Conservation (phyloP, 192 early-diverging fungal genomes). For the Backusella circina region DNA sequence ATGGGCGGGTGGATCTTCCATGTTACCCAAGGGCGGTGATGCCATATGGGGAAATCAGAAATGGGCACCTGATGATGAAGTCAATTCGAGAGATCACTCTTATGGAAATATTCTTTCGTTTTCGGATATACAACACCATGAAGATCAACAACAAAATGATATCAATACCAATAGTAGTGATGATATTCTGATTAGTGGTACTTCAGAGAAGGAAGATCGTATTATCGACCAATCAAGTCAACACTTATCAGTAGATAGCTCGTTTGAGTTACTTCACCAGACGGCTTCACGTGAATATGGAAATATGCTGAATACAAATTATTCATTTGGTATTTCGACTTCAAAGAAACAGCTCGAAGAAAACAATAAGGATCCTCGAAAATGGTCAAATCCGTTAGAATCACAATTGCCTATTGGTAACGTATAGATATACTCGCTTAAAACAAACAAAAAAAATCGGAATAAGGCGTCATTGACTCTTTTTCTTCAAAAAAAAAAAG, state of each 20-base stretch:
- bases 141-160: not conserved
- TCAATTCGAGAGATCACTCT: conserved; percentile 33
- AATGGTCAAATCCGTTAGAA: conserved; percentile 81
- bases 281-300: conserved; percentile 30
- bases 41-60: conserved; percentile 70
- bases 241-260: not conserved
- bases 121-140: conserved; percentile 14
- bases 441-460: no score
- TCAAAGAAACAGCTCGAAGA: conserved; percentile 57
- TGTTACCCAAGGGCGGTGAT: conserved; percentile 84
- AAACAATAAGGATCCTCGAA: conserved; percentile 52
- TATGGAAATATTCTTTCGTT: conserved; percentile 57
- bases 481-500: no score
- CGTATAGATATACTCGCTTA: not conserved
- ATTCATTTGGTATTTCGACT: conserved; percentile 62
- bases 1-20: conserved; percentile 72
- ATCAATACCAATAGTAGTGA: not conserved
- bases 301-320: conserved; percentile 51
- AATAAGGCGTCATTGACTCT: not conserved
- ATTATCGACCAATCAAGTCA: not conserved
- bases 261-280: not conserved
- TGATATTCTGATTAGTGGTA: not conserved
- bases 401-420: conserved; percentile 38
- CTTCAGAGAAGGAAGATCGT: not conserved
- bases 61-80: conserved; percentile 74